Evolutionary conservation across 352 stramenopile genomes (phyloP).

Genomic region (Pythium aristosporum): DNA sequence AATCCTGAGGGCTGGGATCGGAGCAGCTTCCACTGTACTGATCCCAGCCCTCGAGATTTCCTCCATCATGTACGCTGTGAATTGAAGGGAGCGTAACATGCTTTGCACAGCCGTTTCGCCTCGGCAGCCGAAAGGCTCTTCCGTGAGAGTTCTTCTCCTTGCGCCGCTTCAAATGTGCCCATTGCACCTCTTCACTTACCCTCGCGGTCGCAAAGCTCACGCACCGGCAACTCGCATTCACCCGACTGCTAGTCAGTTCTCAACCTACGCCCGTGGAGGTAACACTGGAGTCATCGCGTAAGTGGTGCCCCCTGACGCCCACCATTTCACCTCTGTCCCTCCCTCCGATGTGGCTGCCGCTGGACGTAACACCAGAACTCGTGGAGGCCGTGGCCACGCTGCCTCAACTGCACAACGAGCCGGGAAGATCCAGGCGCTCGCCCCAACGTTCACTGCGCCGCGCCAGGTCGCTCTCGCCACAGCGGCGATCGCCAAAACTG

Average conservation of each 20-base stretch:
- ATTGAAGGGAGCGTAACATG: background rate
- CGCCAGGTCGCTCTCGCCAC: slow-evolving; percentile 19
- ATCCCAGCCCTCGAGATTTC: no score
- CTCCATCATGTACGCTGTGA: no score
- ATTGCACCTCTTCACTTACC: background rate
- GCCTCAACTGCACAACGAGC: slow-evolving; percentile 7
- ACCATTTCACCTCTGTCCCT: background rate
- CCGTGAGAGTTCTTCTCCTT: background rate
- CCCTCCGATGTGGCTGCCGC: background rate
- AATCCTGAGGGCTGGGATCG: no score
- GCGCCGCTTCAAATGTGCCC: background rate
- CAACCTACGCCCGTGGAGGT: background rate
- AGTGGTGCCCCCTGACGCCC: background rate
- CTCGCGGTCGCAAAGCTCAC: slow-evolving; percentile 6
- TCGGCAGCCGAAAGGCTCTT: background rate
- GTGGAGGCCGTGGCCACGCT: background rate
- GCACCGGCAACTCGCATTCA: background rate
- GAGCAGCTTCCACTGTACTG: no score
- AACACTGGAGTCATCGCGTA: background rate
- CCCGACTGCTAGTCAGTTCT: background rate
- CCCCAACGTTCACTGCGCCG: background rate
- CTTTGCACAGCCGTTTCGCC: background rate
- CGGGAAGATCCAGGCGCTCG: background rate
- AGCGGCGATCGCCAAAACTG: slow-evolving; percentile 30
- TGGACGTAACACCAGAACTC: background rate